phyloP scores from a whole-genome alignment of 768 basidiomycete genomes.

The Ephemerocybe angulata region DNA sequence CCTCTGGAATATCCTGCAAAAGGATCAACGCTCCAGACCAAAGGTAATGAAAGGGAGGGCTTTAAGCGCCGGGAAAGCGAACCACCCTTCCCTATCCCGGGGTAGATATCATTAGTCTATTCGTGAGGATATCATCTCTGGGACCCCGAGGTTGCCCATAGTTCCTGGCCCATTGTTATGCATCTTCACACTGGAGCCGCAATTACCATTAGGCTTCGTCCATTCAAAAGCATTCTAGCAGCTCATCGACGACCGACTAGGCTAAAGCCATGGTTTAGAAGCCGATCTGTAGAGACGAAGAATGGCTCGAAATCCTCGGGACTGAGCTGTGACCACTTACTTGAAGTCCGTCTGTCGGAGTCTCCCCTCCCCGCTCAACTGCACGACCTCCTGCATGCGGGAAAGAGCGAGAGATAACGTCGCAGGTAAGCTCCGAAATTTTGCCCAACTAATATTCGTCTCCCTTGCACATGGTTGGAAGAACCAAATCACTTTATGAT shows the following conservation, averaged over 20 bases:
- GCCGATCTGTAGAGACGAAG: neutral
- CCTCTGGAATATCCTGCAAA: too few relatives aligned
- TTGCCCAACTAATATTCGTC: neutral
- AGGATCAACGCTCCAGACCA: too few relatives aligned
- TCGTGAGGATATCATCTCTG: too few relatives aligned
- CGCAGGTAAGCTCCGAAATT: constrained; percentile 3
- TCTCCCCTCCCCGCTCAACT: neutral
- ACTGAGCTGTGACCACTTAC: too few relatives aligned
- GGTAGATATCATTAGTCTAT: too few relatives aligned
- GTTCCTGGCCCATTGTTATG: neutral
- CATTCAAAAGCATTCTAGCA: neutral
- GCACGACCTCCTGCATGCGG: neutral
- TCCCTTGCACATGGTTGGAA: neutral
- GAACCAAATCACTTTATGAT: neutral
- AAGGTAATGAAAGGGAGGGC: too few relatives aligned
- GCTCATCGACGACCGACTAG: neutral
- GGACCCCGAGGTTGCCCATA: neutral
- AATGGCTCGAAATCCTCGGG: neutral
- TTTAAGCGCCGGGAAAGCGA: too few relatives aligned
- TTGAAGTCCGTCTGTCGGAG: too few relatives aligned
- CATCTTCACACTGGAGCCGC: constrained; percentile 1
- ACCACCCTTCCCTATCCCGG: too few relatives aligned
- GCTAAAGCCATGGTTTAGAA: neutral
- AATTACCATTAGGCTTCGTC: neutral
- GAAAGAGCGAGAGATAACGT: neutral